Base-by-base conservation (phyloP, 75 land plant species). In the Cupressus sempervirens region DNA sequence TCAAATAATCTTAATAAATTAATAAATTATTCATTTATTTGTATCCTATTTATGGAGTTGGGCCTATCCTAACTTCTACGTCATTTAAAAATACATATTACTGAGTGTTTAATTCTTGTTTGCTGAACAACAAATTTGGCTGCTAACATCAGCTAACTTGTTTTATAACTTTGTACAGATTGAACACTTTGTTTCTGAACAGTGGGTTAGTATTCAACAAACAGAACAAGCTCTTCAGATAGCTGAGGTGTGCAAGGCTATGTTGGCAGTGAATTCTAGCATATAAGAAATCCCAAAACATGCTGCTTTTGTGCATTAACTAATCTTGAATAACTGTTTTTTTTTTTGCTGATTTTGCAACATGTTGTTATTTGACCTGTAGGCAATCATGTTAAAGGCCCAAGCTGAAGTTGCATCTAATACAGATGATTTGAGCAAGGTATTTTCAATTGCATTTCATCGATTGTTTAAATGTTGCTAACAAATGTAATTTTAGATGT, bases 101-200 rank as follows among this genome's bases (percentile, higher is more conserved):
- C 11, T 70, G 74, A 70, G 26, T 30, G 32, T 70, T 13, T 70
- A 2, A 70, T 32, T 32, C 67, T 70, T 32, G 12, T 70, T 30
- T 32, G 74, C 14, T 70, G 74, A 70, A 30, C 35, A 32, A 29
- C 74, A 70, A 70, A 70, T 29, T 70, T 9, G 74, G 34, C 13
- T 30, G 35, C 26, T 70, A 32, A 20, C 11, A 32, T 30, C 32
- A 20, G 32, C 14, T 30, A 32, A 11, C 48, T 76, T 76, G 18
- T 23, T 41, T 76, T 20, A 20, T 35, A 41, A 26, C 38, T 23
- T 18, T 76, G 13, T 30, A 76, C 45, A 76, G 80, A 40, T 76
- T 45, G 80, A 76, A 76, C 20, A 41, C 80, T 76, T 76, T 41
- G 80, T 76, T 76, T 18, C 80, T 41, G 80, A 76, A 76, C 80